These are phyloP conservation scores for Aspergillus homomorphus DNA, from an alignment of 495 filamentous ascomycete species.

Conservation along the genomic window DNA sequence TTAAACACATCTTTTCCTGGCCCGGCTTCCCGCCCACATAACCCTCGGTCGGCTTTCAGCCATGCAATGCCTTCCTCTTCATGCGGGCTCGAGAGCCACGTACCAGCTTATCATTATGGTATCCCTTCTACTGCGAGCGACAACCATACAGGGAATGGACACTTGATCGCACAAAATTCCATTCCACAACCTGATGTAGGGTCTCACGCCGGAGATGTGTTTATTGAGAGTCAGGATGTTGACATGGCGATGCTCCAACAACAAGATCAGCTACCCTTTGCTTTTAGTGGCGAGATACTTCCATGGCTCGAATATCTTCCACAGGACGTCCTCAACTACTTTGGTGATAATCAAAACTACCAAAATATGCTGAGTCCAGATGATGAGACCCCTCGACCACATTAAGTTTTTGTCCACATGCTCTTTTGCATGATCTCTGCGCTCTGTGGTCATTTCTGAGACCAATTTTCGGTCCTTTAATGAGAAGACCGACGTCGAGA, in stretches of 20 bases:
- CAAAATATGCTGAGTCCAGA: constrained; percentile 35
- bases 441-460: too few relatives aligned
- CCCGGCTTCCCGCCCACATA: constrained; percentile 25
- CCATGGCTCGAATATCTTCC: constrained; percentile 70
- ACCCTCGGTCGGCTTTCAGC: constrained; percentile 46
- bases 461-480: too few relatives aligned
- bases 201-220: constrained; percentile 50
- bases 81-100: constrained; percentile 21
- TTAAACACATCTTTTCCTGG: constrained; percentile 29
- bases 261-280: constrained; percentile 41
- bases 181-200: constrained; percentile 38
- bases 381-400: constrained; percentile 27
- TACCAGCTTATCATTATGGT: constrained; percentile 24
- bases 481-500: too few relatives aligned
- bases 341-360: constrained; percentile 43
- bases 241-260: constrained; percentile 54
- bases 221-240: constrained; percentile 69
- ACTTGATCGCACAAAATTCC: constrained; percentile 31
- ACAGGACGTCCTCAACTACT: constrained; percentile 57
- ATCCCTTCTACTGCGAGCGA: constrained; percentile 33
- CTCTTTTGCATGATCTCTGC: not conserved
- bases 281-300: constrained; percentile 54
- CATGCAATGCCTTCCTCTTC: constrained; percentile 41
- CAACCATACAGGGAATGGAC: constrained; percentile 35
- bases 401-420: constrained; percentile 10